Base-by-base conservation (phyloP, 176 grass and related monocot genomes). In the Triticum dicoccoides region DNA sequence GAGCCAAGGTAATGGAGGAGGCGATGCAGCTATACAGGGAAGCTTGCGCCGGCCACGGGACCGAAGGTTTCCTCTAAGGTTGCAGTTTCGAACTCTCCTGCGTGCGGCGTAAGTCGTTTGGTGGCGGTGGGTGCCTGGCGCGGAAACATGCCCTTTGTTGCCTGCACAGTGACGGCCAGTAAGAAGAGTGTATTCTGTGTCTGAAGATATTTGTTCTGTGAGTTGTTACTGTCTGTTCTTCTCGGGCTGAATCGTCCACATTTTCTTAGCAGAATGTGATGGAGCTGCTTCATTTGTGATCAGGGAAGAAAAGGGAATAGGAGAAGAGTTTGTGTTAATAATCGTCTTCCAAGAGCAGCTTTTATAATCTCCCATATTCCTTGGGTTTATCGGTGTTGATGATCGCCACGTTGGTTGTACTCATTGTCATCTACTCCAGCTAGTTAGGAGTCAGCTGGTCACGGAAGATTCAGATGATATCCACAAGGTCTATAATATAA, bases 31-130 rank as follows among this genome's bases (percentile, higher is more conserved):
- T 98, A 23, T 98, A 98, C 69, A 92, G 87, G 82, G 82, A 92
- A 66, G 79, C 73, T 81, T 75, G 67, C 21, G 79, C 75, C 6
- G 93, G 96, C 11, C 84, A 89, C 45, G 84, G 84, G 39, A 82
- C 87, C 14, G 93, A 91, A 73, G 96, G 96, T 66, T 98, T 98
- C 85, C 90, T 98, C 29, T 98, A 96, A 96, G 87, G 79, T 67
- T 78, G 38, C 47, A 11, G 21, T 7, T 80, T 23, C 3, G 3
- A n/a, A 11, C 85, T 20, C 51, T 18, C 47, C 3, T 38, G 54
- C 23, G 54, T 59, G 56, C 20, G 6, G 56, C 18, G 56, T 9
- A 59, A 21, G 20, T 59, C 20, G 56, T 9, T 21, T 3, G 56
- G 18, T 21, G 20, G 56, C 61, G 33, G 64, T 15, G 35, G 33